Evolutionary conservation across 208 protist genomes (phyloP), one percentile per base, ranked within the genome.

Genomic region (Trypanosoma lewisi): DNA sequence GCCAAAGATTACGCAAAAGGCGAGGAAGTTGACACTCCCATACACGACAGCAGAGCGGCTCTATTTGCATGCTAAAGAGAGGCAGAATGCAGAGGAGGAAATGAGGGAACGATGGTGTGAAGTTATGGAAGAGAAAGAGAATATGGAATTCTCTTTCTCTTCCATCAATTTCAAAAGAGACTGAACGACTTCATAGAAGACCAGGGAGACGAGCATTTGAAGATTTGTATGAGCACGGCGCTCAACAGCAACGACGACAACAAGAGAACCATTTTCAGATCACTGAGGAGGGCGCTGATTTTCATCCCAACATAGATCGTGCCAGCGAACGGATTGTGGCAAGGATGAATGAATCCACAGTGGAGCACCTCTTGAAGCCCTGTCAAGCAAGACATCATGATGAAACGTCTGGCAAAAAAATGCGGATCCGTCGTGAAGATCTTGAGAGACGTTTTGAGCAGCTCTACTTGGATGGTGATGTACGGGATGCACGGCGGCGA

Each of bases 271-370:
- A 39, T 28, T 30, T 28, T 59, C 11, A n/a, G 19, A 25, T 16
- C 27, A 16, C 36, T 7, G 21, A 56, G n/a, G 33, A 34, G 16
- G 21, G 47, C 31, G 21, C 19, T 67, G 27, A n/a, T 11, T 83
- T 83, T 70, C 58, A 53, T 21, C 83, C 83, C 1, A 61, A 23
- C 33, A 69, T 80, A 23, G 51, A 89, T 71, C 36, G 74, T 1
- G 71, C 77, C 37, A 89, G 83, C 51, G 44, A 60, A 39, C 50
- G 76, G 25, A 80, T 89, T 57, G 74, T 65, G 7, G 48, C 73
- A 3, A 66, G 78, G 44, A 58, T 81, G 50, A 58, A 48, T 0
- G 70, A 83, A 19, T 76, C 83, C 11, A 48, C 72, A 14, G 56
- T 58, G 16, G 67, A 82, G 19, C 70, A 76, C 4, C 74, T 84